Evolutionary conservation across 495 filamentous ascomycete genomes (phyloP).

Genomic region (Evernia prunastri): DNA sequence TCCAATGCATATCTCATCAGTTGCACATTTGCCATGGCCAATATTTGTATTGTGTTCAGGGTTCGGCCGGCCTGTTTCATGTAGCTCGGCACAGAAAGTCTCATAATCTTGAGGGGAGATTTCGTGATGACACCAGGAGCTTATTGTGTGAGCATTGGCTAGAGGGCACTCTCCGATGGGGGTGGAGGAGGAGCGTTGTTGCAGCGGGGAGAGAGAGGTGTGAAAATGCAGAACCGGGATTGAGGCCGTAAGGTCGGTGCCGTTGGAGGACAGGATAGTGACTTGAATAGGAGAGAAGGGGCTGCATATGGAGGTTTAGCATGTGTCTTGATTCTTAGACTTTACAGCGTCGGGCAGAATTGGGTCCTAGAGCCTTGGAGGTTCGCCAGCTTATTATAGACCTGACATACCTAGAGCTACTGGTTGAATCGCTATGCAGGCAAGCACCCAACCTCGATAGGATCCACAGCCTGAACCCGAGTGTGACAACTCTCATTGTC

Average conservation of each 20-base stretch:
- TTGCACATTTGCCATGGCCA: background rate
- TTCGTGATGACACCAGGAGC: background rate
- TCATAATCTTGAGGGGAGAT: background rate
- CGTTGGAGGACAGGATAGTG: slow-evolving; percentile 3
- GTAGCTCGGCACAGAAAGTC: background rate
- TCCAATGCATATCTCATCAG: slow-evolving; percentile 2
- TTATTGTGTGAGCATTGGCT: too few relatives aligned
- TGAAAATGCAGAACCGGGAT: background rate
- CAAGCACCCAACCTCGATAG: background rate
- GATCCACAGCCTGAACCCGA: background rate
- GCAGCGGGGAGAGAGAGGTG: background rate
- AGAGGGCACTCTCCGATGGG: background rate
- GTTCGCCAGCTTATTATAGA: background rate
- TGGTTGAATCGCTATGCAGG: background rate
- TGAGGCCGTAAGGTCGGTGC: background rate
- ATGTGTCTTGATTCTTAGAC: background rate
- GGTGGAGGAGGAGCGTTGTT: background rate
- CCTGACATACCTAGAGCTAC: background rate
- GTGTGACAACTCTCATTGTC: background rate
- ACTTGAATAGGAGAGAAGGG: background rate
- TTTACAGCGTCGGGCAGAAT: too few relatives aligned
- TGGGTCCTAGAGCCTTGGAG: background rate
- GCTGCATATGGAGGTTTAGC: background rate
- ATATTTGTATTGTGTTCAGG: background rate
- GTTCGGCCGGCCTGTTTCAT: background rate